phyloP scores from a whole-genome alignment of 805 yeast genomes.

The Suhomyces emberorum region DNA sequence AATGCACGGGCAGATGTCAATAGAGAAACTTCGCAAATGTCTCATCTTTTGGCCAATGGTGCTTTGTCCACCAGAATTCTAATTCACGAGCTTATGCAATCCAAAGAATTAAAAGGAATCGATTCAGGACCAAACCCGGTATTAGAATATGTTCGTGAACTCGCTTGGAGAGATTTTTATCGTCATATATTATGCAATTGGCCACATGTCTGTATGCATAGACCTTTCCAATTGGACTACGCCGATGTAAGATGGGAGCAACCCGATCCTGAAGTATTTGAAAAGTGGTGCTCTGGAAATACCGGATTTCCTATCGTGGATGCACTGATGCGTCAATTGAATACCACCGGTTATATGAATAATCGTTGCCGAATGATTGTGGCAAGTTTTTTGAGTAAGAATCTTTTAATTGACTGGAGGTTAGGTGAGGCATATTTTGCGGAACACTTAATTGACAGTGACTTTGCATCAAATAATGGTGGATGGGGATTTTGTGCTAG shows the following conservation, averaged over 20 bases:
- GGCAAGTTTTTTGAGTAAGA: constrained; percentile 50
- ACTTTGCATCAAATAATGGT: constrained; percentile 51
- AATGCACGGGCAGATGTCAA: constrained; percentile 23
- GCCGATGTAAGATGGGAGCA: constrained; percentile 43
- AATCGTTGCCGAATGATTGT: constrained; percentile 54
- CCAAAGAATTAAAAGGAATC: constrained; percentile 2
- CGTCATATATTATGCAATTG: constrained; percentile 45
- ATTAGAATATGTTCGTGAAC: constrained; percentile 45
- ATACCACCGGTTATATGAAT: constrained; percentile 51
- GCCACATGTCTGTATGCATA: constrained; percentile 51
- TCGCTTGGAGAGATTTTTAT: constrained; percentile 60
- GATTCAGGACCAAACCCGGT: constrained; percentile 19
- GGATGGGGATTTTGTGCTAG: constrained; percentile 59
- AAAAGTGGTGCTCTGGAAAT: constrained; percentile 50
- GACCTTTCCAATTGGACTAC: constrained; percentile 46
- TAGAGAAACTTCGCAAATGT: constrained; percentile 36
- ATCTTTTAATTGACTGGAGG: constrained; percentile 52
- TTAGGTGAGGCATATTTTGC: constrained; percentile 52
- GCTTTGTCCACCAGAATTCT: constrained; percentile 42
- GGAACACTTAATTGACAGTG: constrained; percentile 48
- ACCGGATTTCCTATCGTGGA: constrained; percentile 59
- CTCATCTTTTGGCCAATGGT: constrained; percentile 47
- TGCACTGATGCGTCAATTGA: constrained; percentile 54
- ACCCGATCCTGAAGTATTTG: constrained; percentile 33
- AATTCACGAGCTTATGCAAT: constrained; percentile 22